Percentiles rank a stretch among this genome's conserved stretches.
phyloP scores from a whole-genome alignment of 2,329 filamentous ascomycete genomes.

The Verticillium zaregamsianum region DNA sequence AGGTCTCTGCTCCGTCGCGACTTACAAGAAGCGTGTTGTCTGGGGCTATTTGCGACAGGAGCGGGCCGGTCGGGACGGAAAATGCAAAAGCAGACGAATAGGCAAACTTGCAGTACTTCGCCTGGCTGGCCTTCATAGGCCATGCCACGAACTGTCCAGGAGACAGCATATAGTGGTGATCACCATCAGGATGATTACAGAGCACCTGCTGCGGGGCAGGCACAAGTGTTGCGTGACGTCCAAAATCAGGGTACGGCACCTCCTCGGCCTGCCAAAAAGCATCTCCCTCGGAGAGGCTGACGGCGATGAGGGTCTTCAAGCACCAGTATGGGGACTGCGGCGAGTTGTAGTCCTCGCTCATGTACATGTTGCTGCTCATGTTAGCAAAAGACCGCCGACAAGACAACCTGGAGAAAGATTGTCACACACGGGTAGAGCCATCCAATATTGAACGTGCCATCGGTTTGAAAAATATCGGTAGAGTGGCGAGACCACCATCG shows the following conservation, averaged over 20 bases:
- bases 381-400: not conserved
- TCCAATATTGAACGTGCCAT: slow-evolving; percentile 46
- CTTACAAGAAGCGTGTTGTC: slow-evolving; percentile 26
- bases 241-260: slow-evolving; percentile 15
- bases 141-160: slow-evolving; percentile 32
- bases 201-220: slow-evolving; percentile 37
- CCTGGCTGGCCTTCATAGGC: slow-evolving; percentile 33
- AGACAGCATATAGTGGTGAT: slow-evolving; percentile 39
- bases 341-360: slow-evolving; percentile 54
- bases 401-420: slow-evolving; percentile 1
- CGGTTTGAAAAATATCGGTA: slow-evolving; percentile 39
- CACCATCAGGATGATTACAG: slow-evolving; percentile 25
- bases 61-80: slow-evolving; percentile 32
- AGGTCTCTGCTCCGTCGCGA: slow-evolving; percentile 24
- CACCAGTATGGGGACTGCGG: slow-evolving; percentile 53
- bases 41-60: slow-evolving; percentile 27
- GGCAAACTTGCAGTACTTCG: slow-evolving; percentile 44
- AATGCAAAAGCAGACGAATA: slow-evolving; percentile 45
- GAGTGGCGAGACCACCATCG: slow-evolving; percentile 42
- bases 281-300: slow-evolving; percentile 29
- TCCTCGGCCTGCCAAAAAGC: slow-evolving; percentile 42
- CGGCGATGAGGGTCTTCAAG: slow-evolving; percentile 42
- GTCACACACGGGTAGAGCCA: slow-evolving; percentile 22
- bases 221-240: not conserved
- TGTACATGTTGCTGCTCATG: slow-evolving; percentile 40